phyloP scores from a whole-genome alignment of 176 grass and related monocot species.

The Raddia distichophylla region DNA sequence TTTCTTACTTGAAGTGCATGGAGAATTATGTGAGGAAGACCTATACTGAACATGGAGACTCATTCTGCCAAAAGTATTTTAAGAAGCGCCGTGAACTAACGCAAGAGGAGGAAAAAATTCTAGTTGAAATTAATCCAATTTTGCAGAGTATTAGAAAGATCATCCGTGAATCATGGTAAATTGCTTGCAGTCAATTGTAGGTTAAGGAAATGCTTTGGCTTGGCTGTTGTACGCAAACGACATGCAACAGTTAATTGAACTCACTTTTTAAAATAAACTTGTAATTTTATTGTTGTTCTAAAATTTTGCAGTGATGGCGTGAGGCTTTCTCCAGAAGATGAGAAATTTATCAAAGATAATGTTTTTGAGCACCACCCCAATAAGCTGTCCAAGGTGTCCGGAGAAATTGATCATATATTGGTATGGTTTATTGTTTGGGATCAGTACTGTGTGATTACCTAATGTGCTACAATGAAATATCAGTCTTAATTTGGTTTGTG shows the following conservation, averaged over 20 bases:
- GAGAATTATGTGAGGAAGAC: slow-evolving; percentile 68
- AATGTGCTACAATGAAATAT: not conserved
- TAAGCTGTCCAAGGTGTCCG: slow-evolving; percentile 67
- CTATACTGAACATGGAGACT: slow-evolving; percentile 53
- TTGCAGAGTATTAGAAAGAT: slow-evolving; percentile 67
- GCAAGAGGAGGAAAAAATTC: slow-evolving; percentile 71
- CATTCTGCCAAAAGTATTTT: slow-evolving; percentile 67
- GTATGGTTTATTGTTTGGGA: slow-evolving; percentile 46
- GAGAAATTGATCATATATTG: slow-evolving; percentile 73
- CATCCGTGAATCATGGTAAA: slow-evolving; percentile 74
- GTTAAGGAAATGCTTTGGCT: not conserved
- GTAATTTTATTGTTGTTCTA: slow-evolving; percentile 35
- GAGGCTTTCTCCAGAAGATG: slow-evolving; percentile 58
- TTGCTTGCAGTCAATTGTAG: not conserved
- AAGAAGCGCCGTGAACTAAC: slow-evolving; percentile 50
- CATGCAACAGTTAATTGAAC: slow-evolving; percentile 9
- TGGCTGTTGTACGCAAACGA: slow-evolving; percentile 15
- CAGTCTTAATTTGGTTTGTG: not conserved
- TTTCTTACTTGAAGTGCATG: slow-evolving; percentile 88
- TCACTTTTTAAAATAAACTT: slow-evolving; percentile 4
- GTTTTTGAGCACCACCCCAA: slow-evolving; percentile 85
- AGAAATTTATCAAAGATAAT: slow-evolving; percentile 73
- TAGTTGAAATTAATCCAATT: slow-evolving; percentile 68
- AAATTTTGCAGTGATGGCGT: slow-evolving; percentile 64
- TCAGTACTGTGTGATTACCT: not conserved